Percentiles rank a stretch among this genome's conserved stretches.
These are phyloP conservation scores for Pestalotiopsis sp. DNA, from an alignment of 2,329 filamentous ascomycete genomes.

Conservation along the genomic window DNA sequence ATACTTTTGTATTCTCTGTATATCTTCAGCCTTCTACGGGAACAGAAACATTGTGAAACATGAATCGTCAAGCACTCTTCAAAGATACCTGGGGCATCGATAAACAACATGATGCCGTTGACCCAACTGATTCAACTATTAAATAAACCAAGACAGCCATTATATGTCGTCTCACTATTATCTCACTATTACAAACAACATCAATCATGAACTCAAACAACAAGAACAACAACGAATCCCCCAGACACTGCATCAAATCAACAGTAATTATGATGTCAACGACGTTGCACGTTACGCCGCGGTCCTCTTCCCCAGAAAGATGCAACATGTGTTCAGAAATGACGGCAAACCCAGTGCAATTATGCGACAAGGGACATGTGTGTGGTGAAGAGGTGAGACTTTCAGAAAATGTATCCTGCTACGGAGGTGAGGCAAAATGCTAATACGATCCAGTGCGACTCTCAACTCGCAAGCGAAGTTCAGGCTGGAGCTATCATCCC, in stretches of 20 bases:
- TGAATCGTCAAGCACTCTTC: neutral
- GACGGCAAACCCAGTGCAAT: too few species aligned
- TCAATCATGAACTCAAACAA: neutral
- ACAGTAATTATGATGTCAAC: neutral
- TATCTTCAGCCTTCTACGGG: neutral
- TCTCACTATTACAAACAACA: neutral
- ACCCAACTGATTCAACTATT: neutral
- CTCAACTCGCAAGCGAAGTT: neutral
- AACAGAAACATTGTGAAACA: neutral
- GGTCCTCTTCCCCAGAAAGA: too few species aligned
- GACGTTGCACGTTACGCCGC: too few species aligned
- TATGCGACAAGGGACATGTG: too few species aligned
- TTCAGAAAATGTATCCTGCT: too few species aligned
- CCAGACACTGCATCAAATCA: neutral
- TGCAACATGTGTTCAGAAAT: too few species aligned
- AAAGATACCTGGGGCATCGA: neutral
- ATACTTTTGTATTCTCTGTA: neutral
- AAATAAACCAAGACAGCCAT: neutral
- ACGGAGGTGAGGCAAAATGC: fast-evolving
- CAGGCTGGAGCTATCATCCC: neutral
- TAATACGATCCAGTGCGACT: neutral
- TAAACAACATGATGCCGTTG: neutral
- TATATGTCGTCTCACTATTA: neutral
- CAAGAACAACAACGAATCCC: neutral
- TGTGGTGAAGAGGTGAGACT: too few species aligned